Conservation (phyloP, 169 alveolate species). For the Amoebophrya sp. region DNA sequence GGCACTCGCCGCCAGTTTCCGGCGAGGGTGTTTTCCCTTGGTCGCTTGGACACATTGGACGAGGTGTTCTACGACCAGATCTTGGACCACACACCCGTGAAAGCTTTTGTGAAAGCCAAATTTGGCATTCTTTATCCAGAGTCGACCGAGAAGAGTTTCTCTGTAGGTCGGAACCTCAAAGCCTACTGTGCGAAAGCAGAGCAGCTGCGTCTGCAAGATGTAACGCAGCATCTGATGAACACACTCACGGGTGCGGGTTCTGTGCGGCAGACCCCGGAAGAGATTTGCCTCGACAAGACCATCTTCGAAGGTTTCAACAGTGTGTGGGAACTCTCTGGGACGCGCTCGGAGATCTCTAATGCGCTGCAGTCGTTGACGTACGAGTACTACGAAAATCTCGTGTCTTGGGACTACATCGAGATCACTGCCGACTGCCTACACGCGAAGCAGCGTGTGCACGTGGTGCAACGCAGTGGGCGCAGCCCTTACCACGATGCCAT, state of each 20-base stretch:
- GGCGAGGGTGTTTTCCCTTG: background rate
- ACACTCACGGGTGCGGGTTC: background rate
- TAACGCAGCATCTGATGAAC: background rate
- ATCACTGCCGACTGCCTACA: background rate
- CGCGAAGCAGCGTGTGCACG: conserved; percentile 4
- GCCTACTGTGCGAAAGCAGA: background rate
- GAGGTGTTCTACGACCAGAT: background rate
- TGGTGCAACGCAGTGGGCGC: background rate
- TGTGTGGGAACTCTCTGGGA: background rate
- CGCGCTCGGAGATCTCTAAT: background rate
- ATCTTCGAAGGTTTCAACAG: background rate
- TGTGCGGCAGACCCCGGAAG: background rate
- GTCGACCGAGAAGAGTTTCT: background rate
- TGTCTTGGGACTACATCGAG: background rate
- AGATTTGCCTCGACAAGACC: background rate
- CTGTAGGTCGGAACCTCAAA: background rate
- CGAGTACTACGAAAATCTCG: background rate
- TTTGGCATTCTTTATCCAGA: background rate
- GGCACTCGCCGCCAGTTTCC: background rate
- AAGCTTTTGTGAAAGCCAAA: background rate
- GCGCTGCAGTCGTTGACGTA: background rate
- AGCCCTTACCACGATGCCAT: background rate
- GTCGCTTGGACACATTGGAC: background rate
- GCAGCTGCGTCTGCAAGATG: background rate
- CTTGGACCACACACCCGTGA: background rate